Base-by-base conservation (phyloP, 1,284 basidiomycete species). In the Cryptococcus amylolentus region DNA sequence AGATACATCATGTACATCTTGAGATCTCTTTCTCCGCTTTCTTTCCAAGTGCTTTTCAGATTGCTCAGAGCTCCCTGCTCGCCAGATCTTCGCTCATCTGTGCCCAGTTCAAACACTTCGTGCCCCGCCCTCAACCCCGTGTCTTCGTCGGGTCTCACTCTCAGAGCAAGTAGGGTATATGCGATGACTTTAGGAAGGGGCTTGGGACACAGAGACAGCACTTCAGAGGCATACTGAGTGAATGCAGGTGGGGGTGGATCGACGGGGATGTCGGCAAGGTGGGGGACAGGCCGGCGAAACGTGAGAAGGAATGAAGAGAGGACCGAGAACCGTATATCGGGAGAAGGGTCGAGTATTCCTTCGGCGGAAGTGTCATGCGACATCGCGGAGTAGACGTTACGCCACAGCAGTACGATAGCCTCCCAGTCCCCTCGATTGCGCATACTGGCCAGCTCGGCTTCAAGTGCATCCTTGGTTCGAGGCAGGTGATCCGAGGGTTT, bases 1-100 rank as follows among this genome's bases (percentile, higher is more conserved):
- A 77, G 62, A 49, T 72, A 73, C n/a, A 73, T 57, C 63, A 66
- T 66, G 51, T 77, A 77, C 52, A 72, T 63, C 54, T 69, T 68
- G 37, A 75, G 49, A 56, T 76, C 75, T 38, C 60, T 65, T n/a
- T 58, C 59, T 16, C 61, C 65, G 3, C 63, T 65, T 10, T 55
- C 49, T 12, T 64, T 49, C 74, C 74, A 76, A 0, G 64, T 63
- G 37, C 60, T 53, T 10, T 60, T 55, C 37, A 74, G 54, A 35
- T 64, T 64, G 14, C 54, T 50, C 50, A 57, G 16, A 4, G 49
- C 54, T 13, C 49, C 50, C 26, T 57, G 49, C 27, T 50, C 46
- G 14, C 7, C 40, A 5, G 27, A n/a, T 7, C 12, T 27, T 42
- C 51, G 44, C 26, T 23, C 40, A 13, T 49, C 49, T 23, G 57